Percentiles rank a stretch among this genome's conserved stretches.
Evolutionary conservation across 768 basidiomycete species (phyloP).

Genomic region (Hygrocybe punicea): DNA sequence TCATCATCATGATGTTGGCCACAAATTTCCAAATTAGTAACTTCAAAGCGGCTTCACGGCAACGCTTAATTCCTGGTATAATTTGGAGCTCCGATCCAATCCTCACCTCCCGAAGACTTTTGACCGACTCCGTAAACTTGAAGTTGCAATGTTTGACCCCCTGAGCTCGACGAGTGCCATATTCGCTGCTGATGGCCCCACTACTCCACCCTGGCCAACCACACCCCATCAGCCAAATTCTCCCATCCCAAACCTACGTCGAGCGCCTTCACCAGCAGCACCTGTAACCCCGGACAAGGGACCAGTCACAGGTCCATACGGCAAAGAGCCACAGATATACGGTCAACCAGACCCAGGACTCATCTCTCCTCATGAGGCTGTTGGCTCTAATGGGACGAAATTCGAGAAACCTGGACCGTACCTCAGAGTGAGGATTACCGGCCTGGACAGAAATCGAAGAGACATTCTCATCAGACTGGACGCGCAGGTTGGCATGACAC

Average conservation of each 20-base stretch:
- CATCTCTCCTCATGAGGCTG: slow-evolving; percentile 67
- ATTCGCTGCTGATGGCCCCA: slow-evolving; percentile 49
- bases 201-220: slow-evolving; percentile 69
- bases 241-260: slow-evolving; percentile 67
- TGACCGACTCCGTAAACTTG: too few species aligned
- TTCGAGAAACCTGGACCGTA: slow-evolving; percentile 81
- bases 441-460: slow-evolving; percentile 89
- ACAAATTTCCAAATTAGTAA: too few species aligned
- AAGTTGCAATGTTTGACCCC: slow-evolving; percentile 69
- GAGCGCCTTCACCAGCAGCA: slow-evolving; percentile 50
- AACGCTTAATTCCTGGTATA: too few species aligned
- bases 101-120: neutral
- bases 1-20: too few species aligned
- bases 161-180: slow-evolving; percentile 53
- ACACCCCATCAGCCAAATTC: slow-evolving; percentile 71
- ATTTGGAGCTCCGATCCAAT: neutral
- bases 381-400: slow-evolving; percentile 62
- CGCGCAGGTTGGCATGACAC: slow-evolving; percentile 63
- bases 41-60: too few species aligned
- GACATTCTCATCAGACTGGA: slow-evolving; percentile 94
- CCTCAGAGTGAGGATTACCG: slow-evolving; percentile 84
- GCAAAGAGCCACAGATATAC: slow-evolving; percentile 81
- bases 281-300: slow-evolving; percentile 50
- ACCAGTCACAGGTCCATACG: slow-evolving; percentile 58
- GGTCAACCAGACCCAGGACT: slow-evolving; percentile 82